A percentile compares a stretch with the other conserved stretches of the same genome.
Conservation (phyloP, 2,329 filamentous ascomycete genomes). For the Colletotrichum liriopes region DNA sequence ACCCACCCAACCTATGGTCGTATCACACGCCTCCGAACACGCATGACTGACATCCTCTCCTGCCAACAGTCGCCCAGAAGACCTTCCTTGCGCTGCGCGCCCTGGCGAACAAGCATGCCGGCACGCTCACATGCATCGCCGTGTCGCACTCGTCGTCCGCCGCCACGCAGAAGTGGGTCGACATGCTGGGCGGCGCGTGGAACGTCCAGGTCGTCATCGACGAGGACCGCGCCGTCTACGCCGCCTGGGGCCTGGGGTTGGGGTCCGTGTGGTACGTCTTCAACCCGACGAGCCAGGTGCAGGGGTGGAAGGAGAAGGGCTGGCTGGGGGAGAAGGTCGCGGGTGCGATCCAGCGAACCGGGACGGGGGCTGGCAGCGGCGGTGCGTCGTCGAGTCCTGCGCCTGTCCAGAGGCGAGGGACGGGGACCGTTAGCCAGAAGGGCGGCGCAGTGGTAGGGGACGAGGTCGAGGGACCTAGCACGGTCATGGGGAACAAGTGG, state of each 20-base stretch:
- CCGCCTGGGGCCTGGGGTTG: conserved; percentile 71
- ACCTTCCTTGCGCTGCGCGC: conserved; percentile 70
- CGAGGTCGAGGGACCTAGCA: conserved; percentile 57
- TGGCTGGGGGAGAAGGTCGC: conserved; percentile 69
- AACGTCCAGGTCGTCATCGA: conserved; percentile 70
- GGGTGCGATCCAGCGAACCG: conserved; percentile 56
- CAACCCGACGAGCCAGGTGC: conserved; percentile 67
- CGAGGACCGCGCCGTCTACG: conserved; percentile 70
- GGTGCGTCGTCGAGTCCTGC: conserved; percentile 15
- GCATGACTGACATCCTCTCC: not conserved
- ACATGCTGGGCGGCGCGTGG: conserved; percentile 71
- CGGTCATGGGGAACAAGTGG: conserved; percentile 70
- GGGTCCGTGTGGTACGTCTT: conserved; percentile 67
- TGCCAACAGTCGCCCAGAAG: conserved; percentile 65
- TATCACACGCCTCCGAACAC: conserved; percentile 1
- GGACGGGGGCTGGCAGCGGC: conserved; percentile 13
- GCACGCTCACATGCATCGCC: conserved; percentile 68
- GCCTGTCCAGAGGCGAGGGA: conserved; percentile 35
- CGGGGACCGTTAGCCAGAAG: conserved; percentile 6
- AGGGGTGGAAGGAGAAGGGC: conserved; percentile 69
- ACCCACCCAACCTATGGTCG: not conserved
- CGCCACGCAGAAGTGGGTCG: conserved; percentile 71
- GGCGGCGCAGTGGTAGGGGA: conserved; percentile 46
- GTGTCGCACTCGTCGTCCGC: conserved; percentile 71
- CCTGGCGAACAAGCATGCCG: conserved; percentile 66